Evolutionary conservation across 495 filamentous ascomycete species (phyloP), one percentile per base, ranked within the genome.

Genomic region (Elaphomyces granulatus): DNA sequence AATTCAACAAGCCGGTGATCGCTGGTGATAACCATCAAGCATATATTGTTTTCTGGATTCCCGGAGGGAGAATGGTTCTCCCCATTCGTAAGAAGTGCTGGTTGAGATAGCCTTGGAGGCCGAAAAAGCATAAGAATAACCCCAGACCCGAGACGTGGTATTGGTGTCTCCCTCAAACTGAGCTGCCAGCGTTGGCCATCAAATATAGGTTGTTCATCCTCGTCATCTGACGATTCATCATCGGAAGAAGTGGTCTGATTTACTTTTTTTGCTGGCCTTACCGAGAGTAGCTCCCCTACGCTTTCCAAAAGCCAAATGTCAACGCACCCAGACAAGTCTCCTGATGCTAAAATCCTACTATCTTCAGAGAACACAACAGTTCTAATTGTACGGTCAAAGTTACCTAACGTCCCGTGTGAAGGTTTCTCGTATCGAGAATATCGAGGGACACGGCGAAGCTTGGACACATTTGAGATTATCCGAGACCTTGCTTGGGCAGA

Each of bases 291-390:
- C 37, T 70, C 67, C 48, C 68, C 62, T 16, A 67, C 67, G 30
- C 66, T 69, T 42, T 73, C 67, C 20, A 95, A 57, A 3, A 82
- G 58, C 77, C 85, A 99, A 10, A 77, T 83, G 52, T 95, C 87
- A 20, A 99, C 70, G 55, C 77, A 81, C 19, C 92, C 92, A 36
- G 78, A 77, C 16, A 96, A 53, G 56, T 95, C 92, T 23, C 78
- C 75, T 10, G 77, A 72, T 6, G 77, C 82, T 12, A 96, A 55
- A 37, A 94, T 72, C 39, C 70, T 73, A 57, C 84, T 84, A 48
- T 92, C 81, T 4, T 77, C 64, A 7, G 87, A 92, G 56, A 95
- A 96, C 0, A 76, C 69, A 14, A 77, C 60, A 32, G 83, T 75
- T 15, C 70, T 81, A 31, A 96, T 76, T 17, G 74, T 76, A 47